These are phyloP conservation scores for Aspergillus funiculosus DNA, from an alignment of 495 filamentous ascomycete genomes.

Conservation along the genomic window DNA sequence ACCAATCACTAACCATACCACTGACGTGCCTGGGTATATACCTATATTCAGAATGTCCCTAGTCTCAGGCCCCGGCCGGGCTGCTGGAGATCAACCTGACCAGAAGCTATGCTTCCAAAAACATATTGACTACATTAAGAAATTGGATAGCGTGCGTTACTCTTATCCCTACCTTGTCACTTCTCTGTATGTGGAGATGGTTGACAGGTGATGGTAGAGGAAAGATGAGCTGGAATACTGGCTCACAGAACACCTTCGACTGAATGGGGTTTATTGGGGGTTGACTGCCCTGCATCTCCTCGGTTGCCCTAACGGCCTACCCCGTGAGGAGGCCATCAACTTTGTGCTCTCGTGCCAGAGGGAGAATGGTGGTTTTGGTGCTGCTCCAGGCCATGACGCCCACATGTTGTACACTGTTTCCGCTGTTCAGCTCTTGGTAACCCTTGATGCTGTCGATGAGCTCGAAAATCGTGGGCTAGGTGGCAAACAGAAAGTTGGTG, in stretches of 20 bases:
- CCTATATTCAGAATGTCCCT: slow-evolving; percentile 47
- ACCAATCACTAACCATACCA: slow-evolving; percentile 5
- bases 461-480: slow-evolving; percentile 62
- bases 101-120: slow-evolving; percentile 59
- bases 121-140: slow-evolving; percentile 91
- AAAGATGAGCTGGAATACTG: slow-evolving; percentile 95
- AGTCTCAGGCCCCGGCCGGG: slow-evolving; percentile 56
- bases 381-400: slow-evolving; percentile 88
- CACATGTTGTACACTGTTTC: slow-evolving; percentile 94
- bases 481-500: slow-evolving; percentile 64
- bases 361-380: slow-evolving; percentile 83
- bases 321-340: slow-evolving; percentile 73
- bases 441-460: slow-evolving; percentile 75
- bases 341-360: slow-evolving; percentile 90
- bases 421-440: slow-evolving; percentile 84
- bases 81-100: slow-evolving; percentile 42
- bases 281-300: slow-evolving; percentile 83
- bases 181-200: slow-evolving; percentile 22
- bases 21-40: background rate
- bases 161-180: slow-evolving; percentile 17
- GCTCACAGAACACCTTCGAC: slow-evolving; percentile 90
- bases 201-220: slow-evolving; percentile 51
- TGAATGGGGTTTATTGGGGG: slow-evolving; percentile 97
- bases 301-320: slow-evolving; percentile 69
- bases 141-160: slow-evolving; percentile 70